Evolutionary conservation across 768 basidiomycete genomes (phyloP), one percentile per base, ranked within the genome.

Genomic region (Rubroboletus pulcherrimus): DNA sequence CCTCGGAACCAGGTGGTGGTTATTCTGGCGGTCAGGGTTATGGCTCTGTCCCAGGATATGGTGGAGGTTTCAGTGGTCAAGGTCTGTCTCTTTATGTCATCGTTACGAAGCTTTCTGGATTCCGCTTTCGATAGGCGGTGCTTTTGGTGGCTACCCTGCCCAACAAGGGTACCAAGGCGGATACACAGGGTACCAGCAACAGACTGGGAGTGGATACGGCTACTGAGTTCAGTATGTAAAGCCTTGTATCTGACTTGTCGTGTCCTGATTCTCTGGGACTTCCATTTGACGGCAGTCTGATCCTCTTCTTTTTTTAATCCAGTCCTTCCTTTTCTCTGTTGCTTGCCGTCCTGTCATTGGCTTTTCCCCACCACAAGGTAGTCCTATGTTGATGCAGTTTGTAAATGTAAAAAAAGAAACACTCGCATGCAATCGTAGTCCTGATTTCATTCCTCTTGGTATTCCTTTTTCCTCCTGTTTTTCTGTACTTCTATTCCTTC

Each of bases 11-110:
- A 55, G 68, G 67, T 14, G 71, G 69, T 19, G 68, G 65, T 40
- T 71, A 68, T 44, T 15, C 65, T 51, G 64, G 69, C 6, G 70
- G 68, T 49, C 70, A 68, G 49, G 63, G 57, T 42, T 66, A 64
- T 49, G 56, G 40, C 34, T 30, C 60, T 17, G 31, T 52, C 15
- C 14, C 43, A 24, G 70, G 65, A 34, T 71, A 70, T 49, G 64
- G 70, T 39, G 66, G 63, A 48, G 57, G 58, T 51, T 65, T 51
- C 35, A 24, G 56, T 59, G 43, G 26, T 34, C 65, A 61, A 49
- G 41, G 64, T 55, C 19, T 19, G 39, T 50, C 26, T 11, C n/a
- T 24, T 48, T 41, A 12, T 48, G 7, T 30, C 7, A 12, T 40
- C 35, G 15, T 10, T 30, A 0, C n/a, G 0, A 29, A 29, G n/a